Conservation (phyloP, 768 basidiomycete genomes). For the Pisolithus tinctorius region DNA sequence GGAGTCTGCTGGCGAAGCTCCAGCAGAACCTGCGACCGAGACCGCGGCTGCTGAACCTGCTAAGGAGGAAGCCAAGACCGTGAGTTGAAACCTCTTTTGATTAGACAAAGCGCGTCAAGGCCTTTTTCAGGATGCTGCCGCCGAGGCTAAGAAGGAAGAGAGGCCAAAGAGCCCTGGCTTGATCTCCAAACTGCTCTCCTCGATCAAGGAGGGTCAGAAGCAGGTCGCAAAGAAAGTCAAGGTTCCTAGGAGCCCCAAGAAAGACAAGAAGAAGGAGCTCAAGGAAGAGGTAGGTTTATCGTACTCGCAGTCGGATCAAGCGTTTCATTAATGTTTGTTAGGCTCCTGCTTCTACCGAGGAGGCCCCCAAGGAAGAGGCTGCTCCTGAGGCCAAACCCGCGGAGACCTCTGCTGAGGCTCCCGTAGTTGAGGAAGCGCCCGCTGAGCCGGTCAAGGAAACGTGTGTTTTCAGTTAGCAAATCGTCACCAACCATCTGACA, state of each 20-base stretch:
- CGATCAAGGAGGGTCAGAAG: conserved; percentile 55
- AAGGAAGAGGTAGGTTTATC: conserved; percentile 36
- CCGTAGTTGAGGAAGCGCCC: conserved; percentile 22
- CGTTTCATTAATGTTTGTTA: conserved; percentile 6
- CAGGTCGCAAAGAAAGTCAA: conserved; percentile 53
- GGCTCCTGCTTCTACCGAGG: conserved; percentile 26
- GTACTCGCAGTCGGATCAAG: not conserved
- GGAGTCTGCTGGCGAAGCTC: conserved; percentile 18
- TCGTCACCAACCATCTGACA: not conserved
- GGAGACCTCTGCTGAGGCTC: conserved; percentile 31
- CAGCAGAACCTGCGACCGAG: conserved; percentile 24
- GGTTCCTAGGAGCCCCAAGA: conserved; percentile 71
- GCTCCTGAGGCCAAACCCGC: conserved; percentile 34
- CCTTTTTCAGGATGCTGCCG: conserved; percentile 33
- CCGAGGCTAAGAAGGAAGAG: conserved; percentile 65
- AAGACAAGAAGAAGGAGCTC: conserved; percentile 72
- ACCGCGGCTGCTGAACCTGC: conserved; percentile 28
- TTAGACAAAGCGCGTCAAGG: conserved; percentile 26
- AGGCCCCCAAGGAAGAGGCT: conserved; percentile 32
- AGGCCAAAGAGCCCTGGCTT: conserved; percentile 75
- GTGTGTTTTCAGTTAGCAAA: conserved; percentile 33
- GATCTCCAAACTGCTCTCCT: conserved; percentile 70
- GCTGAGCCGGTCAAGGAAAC: conserved; percentile 68
- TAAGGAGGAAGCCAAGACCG: conserved; percentile 39
- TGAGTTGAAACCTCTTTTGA: conserved; percentile 11